Evolutionary conservation across 1,139 yeast genomes (phyloP).

Genomic region (Arxiozyma heterogenica): DNA sequence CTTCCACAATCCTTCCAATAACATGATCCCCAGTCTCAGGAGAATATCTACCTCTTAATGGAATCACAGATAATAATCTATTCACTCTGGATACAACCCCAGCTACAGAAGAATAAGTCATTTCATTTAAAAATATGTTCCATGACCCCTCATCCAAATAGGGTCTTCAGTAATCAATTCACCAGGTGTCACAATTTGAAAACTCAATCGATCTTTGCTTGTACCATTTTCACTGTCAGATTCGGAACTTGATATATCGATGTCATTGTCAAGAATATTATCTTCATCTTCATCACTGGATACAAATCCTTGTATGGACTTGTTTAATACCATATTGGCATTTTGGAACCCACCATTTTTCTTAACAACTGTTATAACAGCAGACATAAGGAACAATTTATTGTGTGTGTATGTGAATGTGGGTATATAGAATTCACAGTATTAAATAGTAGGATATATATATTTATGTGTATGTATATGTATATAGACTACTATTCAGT

Average conservation of each 20-base stretch:
- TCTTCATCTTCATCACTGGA: slow-evolving; percentile 11
- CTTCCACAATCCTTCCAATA: slow-evolving; percentile 89
- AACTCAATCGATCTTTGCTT: slow-evolving; percentile 22
- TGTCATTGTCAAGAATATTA: slow-evolving; percentile 1
- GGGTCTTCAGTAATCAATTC: slow-evolving; percentile 93
- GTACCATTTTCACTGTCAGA: slow-evolving; percentile 16
- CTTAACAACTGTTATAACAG: slow-evolving; percentile 24
- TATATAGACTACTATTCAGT: no score
- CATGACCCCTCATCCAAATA: slow-evolving; percentile 98
- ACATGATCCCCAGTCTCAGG: slow-evolving; percentile 97
- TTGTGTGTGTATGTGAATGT: background rate
- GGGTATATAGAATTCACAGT: background rate
- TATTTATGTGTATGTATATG: no score
- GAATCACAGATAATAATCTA: slow-evolving; percentile 74
- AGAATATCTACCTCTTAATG: slow-evolving; percentile 74
- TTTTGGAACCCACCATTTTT: slow-evolving; percentile 24
- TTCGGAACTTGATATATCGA: slow-evolving; percentile 13
- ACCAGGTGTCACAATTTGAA: slow-evolving; percentile 80
- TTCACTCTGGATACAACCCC: slow-evolving; percentile 85
- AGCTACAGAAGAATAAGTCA: slow-evolving; percentile 84
- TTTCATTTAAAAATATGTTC: slow-evolving; percentile 68
- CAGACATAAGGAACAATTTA: slow-evolving; percentile 17
- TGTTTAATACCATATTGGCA: slow-evolving; percentile 7
- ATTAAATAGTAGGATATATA: no score
- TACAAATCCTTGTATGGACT: background rate